A percentile compares a stretch with the other conserved stretches of the same genome.
Evolutionary conservation across 176 grass and related monocot genomes (phyloP).

Genomic region (Guadua angustifolia): DNA sequence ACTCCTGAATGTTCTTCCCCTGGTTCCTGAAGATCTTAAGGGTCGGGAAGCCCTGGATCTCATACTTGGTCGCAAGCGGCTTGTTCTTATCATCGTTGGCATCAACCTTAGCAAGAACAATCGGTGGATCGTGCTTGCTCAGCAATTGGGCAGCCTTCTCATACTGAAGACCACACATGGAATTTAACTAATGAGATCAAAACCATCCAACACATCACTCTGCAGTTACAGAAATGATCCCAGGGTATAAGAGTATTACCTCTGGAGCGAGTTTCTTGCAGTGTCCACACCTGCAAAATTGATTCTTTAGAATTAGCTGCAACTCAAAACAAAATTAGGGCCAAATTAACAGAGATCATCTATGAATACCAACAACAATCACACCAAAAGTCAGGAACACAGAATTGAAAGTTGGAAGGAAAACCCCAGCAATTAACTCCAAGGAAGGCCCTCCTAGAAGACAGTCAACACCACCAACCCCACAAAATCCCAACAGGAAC

Average conservation of each 20-base stretch:
- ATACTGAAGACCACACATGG: conserved; percentile 52
- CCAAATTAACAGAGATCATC: not conserved
- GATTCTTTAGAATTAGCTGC: conserved; percentile 8
- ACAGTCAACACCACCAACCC: not conserved
- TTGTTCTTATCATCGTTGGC: conserved; percentile 77
- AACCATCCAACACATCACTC: not conserved
- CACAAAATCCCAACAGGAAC: not conserved
- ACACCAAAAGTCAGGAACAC: not conserved
- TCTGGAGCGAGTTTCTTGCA: conserved; percentile 87
- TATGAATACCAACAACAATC: not conserved
- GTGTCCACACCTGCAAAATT: conserved; percentile 80
- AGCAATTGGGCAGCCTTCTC: conserved; percentile 81
- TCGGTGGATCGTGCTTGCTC: conserved; percentile 74
- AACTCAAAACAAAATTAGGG: not conserved
- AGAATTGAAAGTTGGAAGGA: not conserved
- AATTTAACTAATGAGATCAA: not conserved
- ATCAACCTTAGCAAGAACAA: conserved; percentile 90
- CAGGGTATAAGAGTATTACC: conserved; percentile 47
- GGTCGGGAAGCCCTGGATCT: conserved; percentile 86
- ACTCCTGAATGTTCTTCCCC: conserved; percentile 75
- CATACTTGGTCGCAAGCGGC: conserved; percentile 69
- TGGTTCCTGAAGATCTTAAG: conserved; percentile 91
- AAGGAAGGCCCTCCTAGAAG: not conserved
- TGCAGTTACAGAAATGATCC: not conserved
- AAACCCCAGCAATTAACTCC: not conserved